Base-by-base conservation (phyloP, 495 filamentous ascomycete genomes). In the Trichoderma orchidacearum region DNA sequence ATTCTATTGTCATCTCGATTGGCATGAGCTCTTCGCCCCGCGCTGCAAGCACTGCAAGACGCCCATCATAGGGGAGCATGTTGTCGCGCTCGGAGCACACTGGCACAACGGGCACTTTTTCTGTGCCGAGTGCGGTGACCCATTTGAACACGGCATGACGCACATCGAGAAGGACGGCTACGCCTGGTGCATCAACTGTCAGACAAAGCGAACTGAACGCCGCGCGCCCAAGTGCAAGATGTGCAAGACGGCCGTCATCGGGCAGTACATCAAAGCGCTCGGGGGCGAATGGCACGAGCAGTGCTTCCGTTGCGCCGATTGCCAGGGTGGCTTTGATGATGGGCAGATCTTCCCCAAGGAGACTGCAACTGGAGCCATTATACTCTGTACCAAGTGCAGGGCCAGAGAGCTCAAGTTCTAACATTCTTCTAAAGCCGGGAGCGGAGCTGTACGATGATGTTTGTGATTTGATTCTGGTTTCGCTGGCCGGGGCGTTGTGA, bases 71-170 rank as follows among this genome's bases (percentile, higher is more conserved):
- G 89, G 90, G 38, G 92, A 97, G 72, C 87, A 96, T 36, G 82
- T 95, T 12, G 83, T 97, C 35, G 93, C 93, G 3, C 87, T 93
- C 62, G 93, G 94, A 18, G 83, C 85, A 18, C 89, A 95, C 70
- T 99, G 89, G 89, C 93, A 99, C 70, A 87, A 87, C 60, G 93
- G 93, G 1, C 93, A 99, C 73, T 99, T 99, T 75, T 99, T 97
- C 79, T 99, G 93, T 66, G 94, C 94, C 29, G 88, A 99, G 77
- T 99, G 93, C 71, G 93, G 93, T 59, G 93, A 99, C 78, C 90
- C 91, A 17, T 96, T 96, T 67, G 85, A 85, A 65, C 74, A 77
- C 15, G 74, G 79, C 35, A 91, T 83, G 54, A 90, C 90, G 51
- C 93, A 95, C 67, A 93, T 99, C 23, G 94, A 99, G 68, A 95